Evolutionary conservation across 2,329 filamentous ascomycete species (phyloP), one percentile per base, ranked within the genome.

Genomic region (Scortechinia acanthostroma): DNA sequence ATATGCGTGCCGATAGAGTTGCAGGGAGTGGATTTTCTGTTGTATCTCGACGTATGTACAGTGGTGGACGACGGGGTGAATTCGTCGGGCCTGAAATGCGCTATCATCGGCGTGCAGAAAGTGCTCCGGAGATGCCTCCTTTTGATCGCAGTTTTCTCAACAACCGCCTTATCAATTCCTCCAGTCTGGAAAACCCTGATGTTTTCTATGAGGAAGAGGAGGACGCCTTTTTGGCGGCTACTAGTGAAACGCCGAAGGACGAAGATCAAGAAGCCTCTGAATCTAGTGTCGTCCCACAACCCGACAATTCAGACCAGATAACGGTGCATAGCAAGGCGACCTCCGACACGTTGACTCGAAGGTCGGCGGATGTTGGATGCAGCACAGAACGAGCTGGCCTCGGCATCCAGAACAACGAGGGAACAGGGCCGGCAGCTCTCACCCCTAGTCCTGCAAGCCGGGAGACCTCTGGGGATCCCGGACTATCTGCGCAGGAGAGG

Each of bases 161-260:
- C 19, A 55, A 56, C 40, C 61, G 66, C 4, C 52, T 70, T 21
- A 58, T 59, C 14, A 65, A 60, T 21, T 61, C 57, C 35, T 53
- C 62, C 4, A 55, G 59, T 1, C 53, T 70, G 43, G 61, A 65
- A 43, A 63, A 64, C 33, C 60, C 61, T 4, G 69, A 72, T 50
- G 69, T 71, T 3, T 70, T 72, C 47, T 66, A 71, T 42, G 69
- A 73, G 50, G 68, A 73, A 49, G 69, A 72, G 48, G 69, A 72
- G 47, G 68, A 72, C 53, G 67, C 65, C 6, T 43, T 47, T 13
- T 19, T 42, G 13, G n/a, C 23, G 6, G 35, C 35, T 10, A 40
- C 25, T n/a, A 30, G 25, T 30, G 25, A 30, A 30, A 10, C 25
- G 10, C n/a, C 25, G 25, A 10, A 10, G 25, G 25, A 30, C 10